Evolutionary conservation across 768 basidiomycete genomes (phyloP), one percentile per base, ranked within the genome.

Genomic region (Aureoboletus auriporus): DNA sequence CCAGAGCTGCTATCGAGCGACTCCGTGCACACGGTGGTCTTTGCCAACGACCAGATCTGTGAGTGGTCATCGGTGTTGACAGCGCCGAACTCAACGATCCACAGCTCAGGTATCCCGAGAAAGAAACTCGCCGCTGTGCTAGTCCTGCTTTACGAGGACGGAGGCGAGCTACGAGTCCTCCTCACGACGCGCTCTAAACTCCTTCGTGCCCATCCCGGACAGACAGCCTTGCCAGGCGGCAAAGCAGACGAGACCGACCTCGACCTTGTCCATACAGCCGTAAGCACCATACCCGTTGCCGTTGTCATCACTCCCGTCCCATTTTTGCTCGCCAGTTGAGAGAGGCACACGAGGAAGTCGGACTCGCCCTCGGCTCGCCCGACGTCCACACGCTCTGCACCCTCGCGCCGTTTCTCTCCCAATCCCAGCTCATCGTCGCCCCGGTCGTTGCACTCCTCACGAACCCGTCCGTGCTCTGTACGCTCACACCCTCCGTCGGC

Each of bases 321-420:
- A 36, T 20, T 26, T 26, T 34, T 39, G 43, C 44, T 28, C 38
- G 23, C 29, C 59, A 93, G 92, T 77, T 77, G 41, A 75, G 93
- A 49, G 93, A 95, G 67, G 93, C 93, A 0, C 64, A 80, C 47
- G 93, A 95, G 69, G 93, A 95, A 71, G 86, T 94, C 16, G 80
- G 68, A 1, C 72, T 94, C 3, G 83, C 88, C 0, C 61, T 80
- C 2, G 47, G 71, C 44, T 77, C 75, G 34, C 77, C 82, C 0
- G 64, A 78, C 41, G 69, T 91, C 14, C 75, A 84, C 58, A 74
- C 75, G 2, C 62, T 92, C 16, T 81, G 81, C 27, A 68, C 74
- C 14, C 68, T 90, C 31, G 77, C 80, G 27, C 86, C 89, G 1
- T 81, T 82, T 62, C 66, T 90, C 6, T 85, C 89, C 2, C 69